These are phyloP conservation scores for Naganishia antarctica DNA, from an alignment of 768 basidiomycete species.

Conservation along the genomic window DNA sequence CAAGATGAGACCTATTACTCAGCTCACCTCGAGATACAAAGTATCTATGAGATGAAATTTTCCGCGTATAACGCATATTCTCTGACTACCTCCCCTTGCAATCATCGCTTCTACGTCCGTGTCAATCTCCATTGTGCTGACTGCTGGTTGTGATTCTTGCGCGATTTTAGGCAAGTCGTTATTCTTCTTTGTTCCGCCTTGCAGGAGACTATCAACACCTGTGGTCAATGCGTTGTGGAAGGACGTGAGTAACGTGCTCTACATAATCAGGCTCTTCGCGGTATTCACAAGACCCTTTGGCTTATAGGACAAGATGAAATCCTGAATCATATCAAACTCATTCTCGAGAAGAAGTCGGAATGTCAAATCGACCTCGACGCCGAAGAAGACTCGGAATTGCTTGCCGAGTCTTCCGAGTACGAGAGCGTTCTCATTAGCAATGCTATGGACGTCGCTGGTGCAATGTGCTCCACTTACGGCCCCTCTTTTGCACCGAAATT, in stretches of 20 bases:
- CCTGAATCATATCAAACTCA: conserved; percentile 72
- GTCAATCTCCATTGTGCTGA: neutral
- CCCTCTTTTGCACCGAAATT: conserved; percentile 77
- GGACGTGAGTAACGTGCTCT: conserved; percentile 56
- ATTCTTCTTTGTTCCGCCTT: conserved; percentile 80
- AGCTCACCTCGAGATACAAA: conserved; percentile 70
- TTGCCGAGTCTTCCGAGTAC: conserved; percentile 72
- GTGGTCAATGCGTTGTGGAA: conserved; percentile 81
- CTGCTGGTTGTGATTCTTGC: conserved; percentile 29
- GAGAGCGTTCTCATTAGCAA: conserved; percentile 92
- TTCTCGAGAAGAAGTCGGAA: conserved; percentile 87
- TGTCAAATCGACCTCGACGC: conserved; percentile 96
- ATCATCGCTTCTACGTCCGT: conserved; percentile 35
- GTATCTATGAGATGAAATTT: conserved; percentile 59
- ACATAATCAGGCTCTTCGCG: too few species aligned
- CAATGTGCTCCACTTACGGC: conserved; percentile 79
- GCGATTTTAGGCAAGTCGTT: conserved; percentile 66
- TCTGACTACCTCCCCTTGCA: too few species aligned
- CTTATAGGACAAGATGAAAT: conserved; percentile 61
- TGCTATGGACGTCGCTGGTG: conserved; percentile 87
- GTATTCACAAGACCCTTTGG: neutral
- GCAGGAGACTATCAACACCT: conserved; percentile 83
- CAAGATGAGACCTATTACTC: conserved; percentile 62
- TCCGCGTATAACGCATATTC: conserved; percentile 27
- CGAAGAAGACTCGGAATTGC: conserved; percentile 59